phyloP scores from a whole-genome alignment of 1,284 basidiomycete species.

The Mycena sp. region DNA sequence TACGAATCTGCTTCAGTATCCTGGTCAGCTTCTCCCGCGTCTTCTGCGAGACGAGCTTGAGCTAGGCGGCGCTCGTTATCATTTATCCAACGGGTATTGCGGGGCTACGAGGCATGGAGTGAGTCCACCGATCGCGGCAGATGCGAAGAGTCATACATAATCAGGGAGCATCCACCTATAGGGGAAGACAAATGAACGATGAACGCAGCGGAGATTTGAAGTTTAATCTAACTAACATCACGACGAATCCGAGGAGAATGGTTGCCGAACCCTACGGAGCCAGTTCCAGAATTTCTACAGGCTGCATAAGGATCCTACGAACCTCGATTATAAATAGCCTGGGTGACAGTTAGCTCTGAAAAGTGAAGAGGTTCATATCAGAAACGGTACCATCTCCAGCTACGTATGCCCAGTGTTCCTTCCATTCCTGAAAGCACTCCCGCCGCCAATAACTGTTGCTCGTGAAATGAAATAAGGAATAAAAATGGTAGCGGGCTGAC shows the following conservation, averaged over 20 bases:
- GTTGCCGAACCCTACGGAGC: conserved; percentile 61
- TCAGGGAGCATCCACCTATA: conserved; percentile 63
- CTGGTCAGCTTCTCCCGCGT: conserved; percentile 77
- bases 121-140: neutral
- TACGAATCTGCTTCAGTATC: conserved; percentile 48
- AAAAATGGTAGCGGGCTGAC: conserved; percentile 47
- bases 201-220: neutral
- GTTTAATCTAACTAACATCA: conserved; percentile 50
- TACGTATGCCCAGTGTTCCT: conserved; percentile 69
- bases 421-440: conserved; percentile 78
- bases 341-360: neutral
- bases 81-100: conserved; percentile 74
- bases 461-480: neutral
- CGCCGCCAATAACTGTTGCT: conserved; percentile 66
- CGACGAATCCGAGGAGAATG: conserved; percentile 61
- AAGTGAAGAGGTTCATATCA: neutral
- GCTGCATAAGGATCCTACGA: conserved; percentile 13
- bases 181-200: conserved; percentile 29
- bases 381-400: conserved; percentile 71
- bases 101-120: conserved; percentile 49
- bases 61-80: conserved; percentile 69
- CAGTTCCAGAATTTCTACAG: neutral
- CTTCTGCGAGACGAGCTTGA: conserved; percentile 77
- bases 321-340: conserved; percentile 75
- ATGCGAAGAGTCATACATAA: conserved; percentile 49